These are phyloP conservation scores for Stenocarpella maydis DNA, from an alignment of 2,329 filamentous ascomycete species.

Conservation along the genomic window DNA sequence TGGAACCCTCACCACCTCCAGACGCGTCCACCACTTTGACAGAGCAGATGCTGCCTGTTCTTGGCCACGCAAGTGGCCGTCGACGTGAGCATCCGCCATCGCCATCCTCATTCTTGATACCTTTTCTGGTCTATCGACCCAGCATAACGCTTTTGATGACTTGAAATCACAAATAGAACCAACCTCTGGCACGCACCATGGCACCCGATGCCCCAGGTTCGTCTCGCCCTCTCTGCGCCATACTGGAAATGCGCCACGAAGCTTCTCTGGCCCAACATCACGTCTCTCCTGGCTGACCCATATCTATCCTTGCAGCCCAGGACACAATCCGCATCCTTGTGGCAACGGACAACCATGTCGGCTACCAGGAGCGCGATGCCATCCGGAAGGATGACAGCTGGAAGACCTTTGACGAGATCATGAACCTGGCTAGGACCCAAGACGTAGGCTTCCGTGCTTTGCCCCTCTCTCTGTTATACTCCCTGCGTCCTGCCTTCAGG, in stretches of 20 bases:
- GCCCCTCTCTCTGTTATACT: too few species aligned
- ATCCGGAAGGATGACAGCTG: slow-evolving; percentile 97
- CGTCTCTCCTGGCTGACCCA: background rate
- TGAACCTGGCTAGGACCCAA: slow-evolving; percentile 83
- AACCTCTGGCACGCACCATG: slow-evolving; percentile 37
- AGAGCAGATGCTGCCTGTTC: background rate
- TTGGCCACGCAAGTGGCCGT: background rate
- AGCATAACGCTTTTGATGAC: background rate
- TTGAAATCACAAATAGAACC: background rate
- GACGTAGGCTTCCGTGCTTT: slow-evolving; percentile 63
- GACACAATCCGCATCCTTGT: slow-evolving; percentile 96
- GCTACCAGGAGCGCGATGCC: slow-evolving; percentile 91
- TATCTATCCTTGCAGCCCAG: slow-evolving; percentile 51
- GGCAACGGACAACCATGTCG: slow-evolving; percentile 97
- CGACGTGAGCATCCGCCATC: background rate
- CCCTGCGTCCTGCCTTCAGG: background rate
- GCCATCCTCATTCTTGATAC: too few species aligned
- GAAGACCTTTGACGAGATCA: slow-evolving; percentile 94
- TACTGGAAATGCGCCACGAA: background rate
- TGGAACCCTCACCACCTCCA: slow-evolving; percentile 10
- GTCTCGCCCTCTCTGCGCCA: background rate
- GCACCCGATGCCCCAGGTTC: slow-evolving; percentile 39
- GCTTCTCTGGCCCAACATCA: background rate
- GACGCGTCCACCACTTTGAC: slow-evolving; percentile 16
- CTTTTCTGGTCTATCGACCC: too few species aligned